phyloP scores from a whole-genome alignment of 805 yeast genomes.

The Cyberlindnera euphorbiae region DNA sequence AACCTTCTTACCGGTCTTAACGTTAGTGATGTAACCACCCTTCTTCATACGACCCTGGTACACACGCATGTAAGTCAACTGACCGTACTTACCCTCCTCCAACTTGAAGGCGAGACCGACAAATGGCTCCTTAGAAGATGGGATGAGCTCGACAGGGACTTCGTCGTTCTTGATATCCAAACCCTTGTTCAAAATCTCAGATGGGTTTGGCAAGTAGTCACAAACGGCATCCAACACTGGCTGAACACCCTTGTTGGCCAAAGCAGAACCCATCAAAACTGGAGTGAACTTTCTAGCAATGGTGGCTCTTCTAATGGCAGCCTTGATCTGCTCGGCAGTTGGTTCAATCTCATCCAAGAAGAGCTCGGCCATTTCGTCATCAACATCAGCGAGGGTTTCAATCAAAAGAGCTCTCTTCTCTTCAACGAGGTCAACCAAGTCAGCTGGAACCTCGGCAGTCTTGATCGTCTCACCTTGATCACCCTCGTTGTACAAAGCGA shows the following conservation, averaged over 20 bases:
- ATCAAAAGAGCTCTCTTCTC: conserved; percentile 83
- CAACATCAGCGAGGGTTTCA: conserved; percentile 96
- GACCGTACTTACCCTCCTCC: conserved; percentile 98
- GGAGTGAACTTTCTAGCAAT: conserved; percentile 96
- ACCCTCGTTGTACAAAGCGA: conserved; percentile 86
- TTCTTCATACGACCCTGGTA: conserved; percentile 94
- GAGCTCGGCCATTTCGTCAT: conserved; percentile 93
- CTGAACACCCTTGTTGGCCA: conserved; percentile 94
- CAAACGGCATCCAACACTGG: conserved; percentile 94
- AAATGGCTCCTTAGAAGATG: conserved; percentile 72
- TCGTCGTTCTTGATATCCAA: conserved; percentile 66
- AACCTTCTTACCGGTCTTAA: conserved; percentile 87
- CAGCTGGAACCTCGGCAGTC: conserved; percentile 67
- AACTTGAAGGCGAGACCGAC: conserved; percentile 98
- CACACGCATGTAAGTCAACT: conserved; percentile 92
- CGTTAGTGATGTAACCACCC: conserved; percentile 84
- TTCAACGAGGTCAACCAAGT: conserved; percentile 75
- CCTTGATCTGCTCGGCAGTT: conserved; percentile 73
- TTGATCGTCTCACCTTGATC: conserved; percentile 79
- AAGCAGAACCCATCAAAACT: conserved; percentile 99
- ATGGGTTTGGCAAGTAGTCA: conserved; percentile 93
- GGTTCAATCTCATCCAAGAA: conserved; percentile 90
- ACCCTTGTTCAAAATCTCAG: conserved; percentile 87
- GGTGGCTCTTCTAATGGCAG: conserved; percentile 90
- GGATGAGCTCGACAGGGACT: conserved; percentile 65